Evolutionary conservation across 2,329 filamentous ascomycete genomes (phyloP).

Genomic region (Xylaria sp.): DNA sequence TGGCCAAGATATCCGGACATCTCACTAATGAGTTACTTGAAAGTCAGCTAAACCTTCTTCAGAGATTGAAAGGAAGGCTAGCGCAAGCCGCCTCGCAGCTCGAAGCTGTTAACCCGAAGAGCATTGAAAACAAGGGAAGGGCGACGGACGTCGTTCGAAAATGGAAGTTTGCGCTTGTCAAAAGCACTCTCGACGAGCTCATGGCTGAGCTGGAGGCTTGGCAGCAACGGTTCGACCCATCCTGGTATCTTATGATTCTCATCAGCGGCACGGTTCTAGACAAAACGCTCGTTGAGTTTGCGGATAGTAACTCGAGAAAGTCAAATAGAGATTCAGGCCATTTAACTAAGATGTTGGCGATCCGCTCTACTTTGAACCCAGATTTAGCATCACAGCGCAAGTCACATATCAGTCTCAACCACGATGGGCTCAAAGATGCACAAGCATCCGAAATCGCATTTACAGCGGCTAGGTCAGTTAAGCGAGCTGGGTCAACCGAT

Average conservation of each 20-base stretch:
- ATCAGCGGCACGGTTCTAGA: conserved; percentile 9
- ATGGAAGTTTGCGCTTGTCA: conserved; percentile 15
- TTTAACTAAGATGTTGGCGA: conserved; percentile 2
- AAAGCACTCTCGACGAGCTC: conserved; percentile 16
- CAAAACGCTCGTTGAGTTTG: background rate
- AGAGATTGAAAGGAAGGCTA: conserved; percentile 9
- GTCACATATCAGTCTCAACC: background rate
- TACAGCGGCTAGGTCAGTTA: background rate
- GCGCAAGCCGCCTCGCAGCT: conserved; percentile 1
- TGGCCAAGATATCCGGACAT: conserved; percentile 12
- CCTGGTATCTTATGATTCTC: conserved; percentile 21
- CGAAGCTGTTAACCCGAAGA: background rate
- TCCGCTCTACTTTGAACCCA: conserved; percentile 7
- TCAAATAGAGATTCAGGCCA: background rate
- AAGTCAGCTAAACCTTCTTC: conserved; percentile 16
- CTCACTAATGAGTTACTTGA: conserved; percentile 13
- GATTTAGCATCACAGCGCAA: background rate
- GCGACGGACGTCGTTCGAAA: conserved; percentile 1
- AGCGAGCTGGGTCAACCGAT: background rate
- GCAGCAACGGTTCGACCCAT: conserved; percentile 16
- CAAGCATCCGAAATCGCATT: background rate
- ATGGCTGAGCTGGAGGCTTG: conserved; percentile 13
- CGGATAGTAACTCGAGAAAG: background rate
- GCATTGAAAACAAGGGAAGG: background rate
- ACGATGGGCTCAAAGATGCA: conserved; percentile 10